These are phyloP conservation scores for Paraphaeosphaeria sporulosa DNA, from an alignment of 2,329 filamentous ascomycete genomes.

Conservation along the genomic window DNA sequence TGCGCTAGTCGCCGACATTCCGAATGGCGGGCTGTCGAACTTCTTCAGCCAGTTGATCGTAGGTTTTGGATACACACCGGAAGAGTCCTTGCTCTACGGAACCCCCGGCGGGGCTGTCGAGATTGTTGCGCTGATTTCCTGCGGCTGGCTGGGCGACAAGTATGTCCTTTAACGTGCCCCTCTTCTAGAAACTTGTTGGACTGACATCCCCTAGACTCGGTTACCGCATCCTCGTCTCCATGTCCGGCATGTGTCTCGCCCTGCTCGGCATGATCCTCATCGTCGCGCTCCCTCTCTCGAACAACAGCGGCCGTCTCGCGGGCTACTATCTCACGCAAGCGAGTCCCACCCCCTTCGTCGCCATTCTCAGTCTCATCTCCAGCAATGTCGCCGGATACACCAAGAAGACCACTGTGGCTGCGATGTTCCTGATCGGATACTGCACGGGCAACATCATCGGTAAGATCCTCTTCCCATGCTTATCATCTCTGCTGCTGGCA, in stretches of 20 bases:
- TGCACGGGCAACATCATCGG: slow-evolving; percentile 51
- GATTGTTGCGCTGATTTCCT: slow-evolving; percentile 64
- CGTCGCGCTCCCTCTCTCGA: slow-evolving; percentile 65
- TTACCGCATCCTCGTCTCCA: slow-evolving; percentile 65
- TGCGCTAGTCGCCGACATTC: slow-evolving; percentile 64
- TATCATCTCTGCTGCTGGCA: slow-evolving; percentile 53
- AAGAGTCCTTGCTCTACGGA: slow-evolving; percentile 70
- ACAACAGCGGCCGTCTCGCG: slow-evolving; percentile 65
- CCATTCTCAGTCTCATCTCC: slow-evolving; percentile 67
- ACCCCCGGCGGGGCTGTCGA: slow-evolving; percentile 72
- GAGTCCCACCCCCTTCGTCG: slow-evolving; percentile 68
- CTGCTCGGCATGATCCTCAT: slow-evolving; percentile 72
- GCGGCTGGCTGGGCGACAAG: slow-evolving; percentile 64
- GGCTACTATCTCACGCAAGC: slow-evolving; percentile 72
- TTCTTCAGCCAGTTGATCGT: slow-evolving; percentile 69
- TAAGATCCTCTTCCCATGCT: slow-evolving; percentile 17
- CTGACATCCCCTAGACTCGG: slow-evolving; percentile 43
- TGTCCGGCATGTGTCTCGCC: slow-evolving; percentile 59
- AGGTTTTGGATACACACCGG: slow-evolving; percentile 69
- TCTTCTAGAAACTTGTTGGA: neutral
- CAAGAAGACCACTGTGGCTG: slow-evolving; percentile 66
- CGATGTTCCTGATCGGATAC: slow-evolving; percentile 56
- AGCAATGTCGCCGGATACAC: slow-evolving; percentile 68
- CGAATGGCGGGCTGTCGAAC: slow-evolving; percentile 67
- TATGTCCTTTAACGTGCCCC: neutral